Base-by-base conservation (phyloP, 345 rosid genomes). In the Geranium rotundifolium region DNA sequence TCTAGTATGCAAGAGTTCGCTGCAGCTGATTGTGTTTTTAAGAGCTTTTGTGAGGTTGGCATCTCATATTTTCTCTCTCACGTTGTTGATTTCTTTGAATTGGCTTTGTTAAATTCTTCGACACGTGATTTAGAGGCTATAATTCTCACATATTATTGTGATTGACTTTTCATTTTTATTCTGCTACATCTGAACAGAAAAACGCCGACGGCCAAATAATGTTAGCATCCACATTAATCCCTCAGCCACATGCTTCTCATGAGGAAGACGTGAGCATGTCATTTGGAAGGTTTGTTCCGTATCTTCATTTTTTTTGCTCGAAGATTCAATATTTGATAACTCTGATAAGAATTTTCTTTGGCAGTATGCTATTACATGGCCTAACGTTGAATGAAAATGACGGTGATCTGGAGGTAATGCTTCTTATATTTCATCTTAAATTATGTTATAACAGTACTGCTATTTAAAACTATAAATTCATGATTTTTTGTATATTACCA, bases 251-350 rank as follows among this genome's bases (percentile, higher is more conserved):
- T 65, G 84, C 87, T 69, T 69, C 89, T 60, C 74, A 81, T 57
- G 97, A 90, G 64, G 97, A 88, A 72, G 96, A 95, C 69, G 88
- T 86, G 75, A 80, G 86, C 79, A 75, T 95, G 88, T 90, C 99
- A 61, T 95, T 95, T 80, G 97, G 99, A 84, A 90, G 99, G 99
- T 90, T 55, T 57, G 69, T 64, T 29, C 54, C 69, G 41, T 8
- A 1, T 34, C 10, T 34, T 34, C 41, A 34, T 34, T 1, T 8
- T 34, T 34, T 34, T 34, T 34, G 41, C 41, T 4, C 41, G 10
- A 34, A 34, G 41, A 34, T 34, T 4, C 41, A 34, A 29, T 17
- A 59, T 58, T 7, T 58, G 56, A 30, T 17, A 29, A 37, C 30
- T 29, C n/a, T 13, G 19, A 61, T 50, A 2, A 41, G 23, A 39